Percentiles rank a stretch among this genome's conserved stretches.
phyloP scores from a whole-genome alignment of 257 asterid genomes.

The Lithospermum erythrorhizon region DNA sequence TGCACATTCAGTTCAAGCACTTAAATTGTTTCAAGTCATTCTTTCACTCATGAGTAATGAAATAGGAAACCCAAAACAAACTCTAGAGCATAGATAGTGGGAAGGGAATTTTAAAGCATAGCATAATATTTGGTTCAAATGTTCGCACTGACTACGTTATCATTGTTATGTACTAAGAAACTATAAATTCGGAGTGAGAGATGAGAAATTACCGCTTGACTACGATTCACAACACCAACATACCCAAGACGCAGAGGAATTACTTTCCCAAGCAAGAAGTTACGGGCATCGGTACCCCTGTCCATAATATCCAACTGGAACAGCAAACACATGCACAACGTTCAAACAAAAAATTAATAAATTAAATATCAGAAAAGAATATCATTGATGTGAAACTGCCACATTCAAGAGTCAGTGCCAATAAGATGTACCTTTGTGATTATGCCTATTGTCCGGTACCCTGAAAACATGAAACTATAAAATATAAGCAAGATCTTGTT shows the following conservation, averaged over 20 bases:
- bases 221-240: constrained; percentile 69
- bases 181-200: not conserved
- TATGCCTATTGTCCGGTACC: constrained; percentile 69
- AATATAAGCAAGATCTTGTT: not conserved
- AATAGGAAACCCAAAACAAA: no score
- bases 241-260: constrained; percentile 80
- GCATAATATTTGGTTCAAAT: no score
- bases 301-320: constrained; percentile 81
- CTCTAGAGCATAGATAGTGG: no score
- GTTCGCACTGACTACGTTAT: no score
- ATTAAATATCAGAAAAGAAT: not conserved
- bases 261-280: constrained; percentile 71
- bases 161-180: no score
- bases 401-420: not conserved
- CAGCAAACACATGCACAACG: constrained; percentile 5
- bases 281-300: constrained; percentile 73
- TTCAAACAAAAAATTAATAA: no score
- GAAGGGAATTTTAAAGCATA: no score
- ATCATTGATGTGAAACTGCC: not conserved
- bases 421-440: constrained; percentile 46
- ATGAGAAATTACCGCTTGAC: constrained; percentile 52
- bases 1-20: no score
- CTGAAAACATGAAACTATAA: constrained; percentile 23
- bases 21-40: no score
- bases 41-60: no score